Base-by-base conservation (phyloP, 2,329 filamentous ascomycete genomes). In the Metarhizium rileyi region DNA sequence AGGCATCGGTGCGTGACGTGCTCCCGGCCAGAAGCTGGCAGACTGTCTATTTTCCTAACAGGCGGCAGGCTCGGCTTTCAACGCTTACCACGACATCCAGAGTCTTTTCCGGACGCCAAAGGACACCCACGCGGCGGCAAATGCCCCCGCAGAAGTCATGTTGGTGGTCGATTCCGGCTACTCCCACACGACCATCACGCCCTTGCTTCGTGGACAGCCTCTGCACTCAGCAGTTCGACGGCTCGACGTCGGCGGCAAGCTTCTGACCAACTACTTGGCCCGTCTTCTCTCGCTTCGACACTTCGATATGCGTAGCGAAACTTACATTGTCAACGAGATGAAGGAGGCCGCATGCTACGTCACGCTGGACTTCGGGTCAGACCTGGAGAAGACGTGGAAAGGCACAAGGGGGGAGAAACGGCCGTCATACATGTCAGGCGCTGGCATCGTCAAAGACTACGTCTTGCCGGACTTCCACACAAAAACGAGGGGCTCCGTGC, bases 251-350 rank as follows among this genome's bases (percentile, higher is more conserved):
- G 93, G 93, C 41, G 93, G 93, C 50, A 97, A 95, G 67, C 79
- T 95, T 47, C 71, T 98, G 53, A 96, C 91, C 22, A 97, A 97
- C 64, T 86, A 95, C 63, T 75, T 98, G 30, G 91, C 93, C 44
- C 87, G 93, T 50, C 76, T 95, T 16, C 81, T 97, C 18, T 96
- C 90, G 1, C 76, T 94, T 14, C 84, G 93, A 6, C 90, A 96
- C 61, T 95, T 94, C 66, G 91, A 96, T 64, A 90, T 98, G 81
- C 83, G 93, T 54, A 90, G 95, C 65, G 93, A 98, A 59, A 85
- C 87, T 1, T 84, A 94, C 65, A 84, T 97, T 46, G 89, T 96
- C 63, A 95, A 95, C 60, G 87, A 96, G 65, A 90, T 97, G 67
- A 98, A 98, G 63, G 93, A 98, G 64, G 77, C 84, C 4, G 83